Evolutionary conservation across 257 asterid genomes (phyloP).

Genomic region (Nicotiana paniculata): DNA sequence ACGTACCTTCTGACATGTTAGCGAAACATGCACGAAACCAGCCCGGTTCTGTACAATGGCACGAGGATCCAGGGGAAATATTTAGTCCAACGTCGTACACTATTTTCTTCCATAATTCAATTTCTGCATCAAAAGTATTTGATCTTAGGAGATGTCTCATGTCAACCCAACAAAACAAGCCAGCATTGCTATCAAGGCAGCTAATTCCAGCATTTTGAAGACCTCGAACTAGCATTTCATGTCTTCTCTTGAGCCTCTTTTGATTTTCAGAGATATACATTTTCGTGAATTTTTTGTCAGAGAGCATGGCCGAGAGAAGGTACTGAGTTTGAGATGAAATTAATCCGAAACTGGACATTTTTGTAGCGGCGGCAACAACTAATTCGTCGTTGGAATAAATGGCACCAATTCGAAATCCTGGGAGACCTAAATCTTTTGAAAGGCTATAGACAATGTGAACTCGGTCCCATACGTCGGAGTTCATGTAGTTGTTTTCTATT

Average conservation of each 20-base stretch:
- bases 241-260: slow-evolving; percentile 7
- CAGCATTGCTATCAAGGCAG: slow-evolving; percentile 11
- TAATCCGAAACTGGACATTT: slow-evolving; percentile 17
- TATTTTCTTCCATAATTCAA: slow-evolving; percentile 8
- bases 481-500: background rate
- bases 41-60: slow-evolving; percentile 9
- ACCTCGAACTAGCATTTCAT: slow-evolving; percentile 10
- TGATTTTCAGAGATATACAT: slow-evolving; percentile 7
- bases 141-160: slow-evolving; percentile 9
- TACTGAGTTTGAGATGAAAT: slow-evolving; percentile 17
- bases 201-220: background rate
- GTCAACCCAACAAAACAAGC: slow-evolving; percentile 11
- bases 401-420: slow-evolving; percentile 15
- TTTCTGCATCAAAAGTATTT: slow-evolving; percentile 6
- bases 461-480: background rate
- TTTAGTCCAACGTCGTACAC: slow-evolving; percentile 5
- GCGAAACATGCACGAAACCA: slow-evolving; percentile 13
- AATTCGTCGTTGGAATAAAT: slow-evolving; percentile 13
- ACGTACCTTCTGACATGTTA: background rate
- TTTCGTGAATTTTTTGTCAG: slow-evolving; percentile 7
- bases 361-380: slow-evolving; percentile 14
- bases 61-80: slow-evolving; percentile 14
- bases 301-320: slow-evolving; percentile 2
- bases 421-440: slow-evolving; percentile 14
- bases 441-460: slow-evolving; percentile 17